phyloP scores from a whole-genome alignment of 768 basidiomycete species.

The Panellus pusillus region DNA sequence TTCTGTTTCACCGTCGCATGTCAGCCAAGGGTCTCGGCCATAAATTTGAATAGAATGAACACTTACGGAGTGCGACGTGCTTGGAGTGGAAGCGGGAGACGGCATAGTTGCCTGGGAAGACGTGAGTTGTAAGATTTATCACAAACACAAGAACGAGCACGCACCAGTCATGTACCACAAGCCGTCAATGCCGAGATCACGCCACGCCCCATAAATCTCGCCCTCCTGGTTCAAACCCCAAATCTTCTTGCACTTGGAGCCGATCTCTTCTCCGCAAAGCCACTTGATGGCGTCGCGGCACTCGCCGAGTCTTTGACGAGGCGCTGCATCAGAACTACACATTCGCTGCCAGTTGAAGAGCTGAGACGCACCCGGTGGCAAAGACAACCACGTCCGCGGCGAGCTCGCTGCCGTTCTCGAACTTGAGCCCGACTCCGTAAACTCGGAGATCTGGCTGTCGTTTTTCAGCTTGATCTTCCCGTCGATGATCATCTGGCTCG shows the following conservation, averaged over 20 bases:
- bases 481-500: conserved; percentile 57
- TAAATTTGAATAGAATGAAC: background rate
- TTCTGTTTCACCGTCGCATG: conserved; percentile 5
- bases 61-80: conserved; percentile 61
- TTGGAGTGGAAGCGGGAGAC: conserved; percentile 59
- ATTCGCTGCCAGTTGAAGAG: background rate
- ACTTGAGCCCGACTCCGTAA: conserved; percentile 44
- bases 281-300: too few species aligned
- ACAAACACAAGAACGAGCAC: background rate
- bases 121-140: background rate
- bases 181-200: conserved; percentile 49
- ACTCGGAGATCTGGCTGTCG: conserved; percentile 46
- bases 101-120: conserved; percentile 49
- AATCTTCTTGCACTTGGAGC: conserved; percentile 42
- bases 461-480: conserved; percentile 73
- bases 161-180: conserved; percentile 61
- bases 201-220: conserved; percentile 50
- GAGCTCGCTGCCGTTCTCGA: conserved; percentile 48
- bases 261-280: too few species aligned
- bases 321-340: background rate
- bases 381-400: conserved; percentile 56
- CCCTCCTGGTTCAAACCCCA: conserved; percentile 70
- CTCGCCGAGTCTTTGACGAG: too few species aligned
- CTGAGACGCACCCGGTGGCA: conserved; percentile 49
- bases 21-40: too few species aligned